A percentile compares a stretch with the other conserved stretches of the same genome.
Evolutionary conservation across 441 rosid genomes (phyloP).

Genomic region (Hura crepitans): DNA sequence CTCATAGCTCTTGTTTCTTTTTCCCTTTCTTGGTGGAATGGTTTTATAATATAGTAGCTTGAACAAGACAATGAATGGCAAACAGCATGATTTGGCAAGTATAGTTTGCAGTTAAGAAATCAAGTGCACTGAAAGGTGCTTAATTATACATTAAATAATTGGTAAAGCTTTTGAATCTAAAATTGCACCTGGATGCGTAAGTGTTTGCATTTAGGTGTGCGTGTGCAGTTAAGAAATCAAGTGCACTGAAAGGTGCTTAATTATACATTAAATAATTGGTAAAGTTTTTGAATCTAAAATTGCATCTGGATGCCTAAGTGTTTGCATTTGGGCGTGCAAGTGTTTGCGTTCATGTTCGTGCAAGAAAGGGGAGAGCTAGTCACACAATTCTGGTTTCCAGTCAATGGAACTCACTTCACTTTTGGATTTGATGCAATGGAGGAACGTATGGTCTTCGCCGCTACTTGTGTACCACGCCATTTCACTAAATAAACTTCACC

Average conservation of each 20-base stretch:
- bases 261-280: neutral
- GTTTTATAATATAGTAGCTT: neutral
- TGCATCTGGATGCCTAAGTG: too few relatives aligned
- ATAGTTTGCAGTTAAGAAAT: neutral
- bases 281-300: neutral
- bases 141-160: neutral
- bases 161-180: neutral
- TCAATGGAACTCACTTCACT: constrained; percentile 43
- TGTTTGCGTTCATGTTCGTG: neutral
- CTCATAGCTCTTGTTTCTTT: neutral
- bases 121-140: neutral
- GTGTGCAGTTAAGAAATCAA: neutral
- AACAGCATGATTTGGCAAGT: constrained; percentile 4
- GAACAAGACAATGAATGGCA: neutral
- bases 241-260: neutral
- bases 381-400: neutral
- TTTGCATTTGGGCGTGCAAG: too few relatives aligned
- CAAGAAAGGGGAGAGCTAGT: neutral
- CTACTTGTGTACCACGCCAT: constrained; percentile 66
- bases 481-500: constrained; percentile 61
- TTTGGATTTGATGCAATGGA: constrained; percentile 57
- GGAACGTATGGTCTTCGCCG: constrained; percentile 61
- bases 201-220: too few relatives aligned
- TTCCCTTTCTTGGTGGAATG: neutral
- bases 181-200: too few relatives aligned